Evolutionary conservation across 805 yeast genomes (phyloP).

Genomic region (Kodamaea fukazawae): DNA sequence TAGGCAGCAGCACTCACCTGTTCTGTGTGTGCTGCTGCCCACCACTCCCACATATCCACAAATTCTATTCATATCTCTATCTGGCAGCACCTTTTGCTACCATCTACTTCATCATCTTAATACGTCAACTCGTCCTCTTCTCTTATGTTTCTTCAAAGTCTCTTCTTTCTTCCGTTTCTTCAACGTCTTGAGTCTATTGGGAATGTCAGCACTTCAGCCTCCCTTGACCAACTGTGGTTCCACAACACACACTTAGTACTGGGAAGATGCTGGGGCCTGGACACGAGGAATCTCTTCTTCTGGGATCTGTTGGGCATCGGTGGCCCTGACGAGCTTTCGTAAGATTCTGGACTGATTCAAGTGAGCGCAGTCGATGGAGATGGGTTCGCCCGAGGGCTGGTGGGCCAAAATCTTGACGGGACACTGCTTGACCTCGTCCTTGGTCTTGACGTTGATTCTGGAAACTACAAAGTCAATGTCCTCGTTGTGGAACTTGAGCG

Average conservation of each 20-base stretch:
- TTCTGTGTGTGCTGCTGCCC: too few species aligned
- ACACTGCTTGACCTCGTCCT: constrained; percentile 41
- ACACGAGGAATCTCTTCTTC: constrained; percentile 6
- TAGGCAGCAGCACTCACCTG: too few species aligned
- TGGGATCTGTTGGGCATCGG: constrained; percentile 51
- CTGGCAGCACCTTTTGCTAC: too few species aligned
- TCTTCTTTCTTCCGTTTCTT: too few species aligned
- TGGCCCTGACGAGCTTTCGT: constrained; percentile 47
- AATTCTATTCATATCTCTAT: too few species aligned
- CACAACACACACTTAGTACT: neutral
- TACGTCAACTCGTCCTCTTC: too few species aligned
- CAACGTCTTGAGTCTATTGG: too few species aligned
- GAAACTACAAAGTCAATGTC: constrained; percentile 57
- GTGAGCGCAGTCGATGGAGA: constrained; percentile 52
- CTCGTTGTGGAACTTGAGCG: constrained; percentile 83
- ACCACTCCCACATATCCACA: too few species aligned
- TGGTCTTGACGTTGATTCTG: constrained; percentile 45
- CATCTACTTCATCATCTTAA: too few species aligned
- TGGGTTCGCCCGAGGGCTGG: constrained; percentile 35
- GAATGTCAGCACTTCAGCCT: too few species aligned
- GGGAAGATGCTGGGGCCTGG: neutral
- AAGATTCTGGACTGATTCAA: constrained; percentile 53
- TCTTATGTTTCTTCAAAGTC: too few species aligned
- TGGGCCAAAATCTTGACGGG: constrained; percentile 47
- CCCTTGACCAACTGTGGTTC: too few species aligned